Evolutionary conservation across 257 asterid species (phyloP).

Genomic region (Nicotiana sylvestris): DNA sequence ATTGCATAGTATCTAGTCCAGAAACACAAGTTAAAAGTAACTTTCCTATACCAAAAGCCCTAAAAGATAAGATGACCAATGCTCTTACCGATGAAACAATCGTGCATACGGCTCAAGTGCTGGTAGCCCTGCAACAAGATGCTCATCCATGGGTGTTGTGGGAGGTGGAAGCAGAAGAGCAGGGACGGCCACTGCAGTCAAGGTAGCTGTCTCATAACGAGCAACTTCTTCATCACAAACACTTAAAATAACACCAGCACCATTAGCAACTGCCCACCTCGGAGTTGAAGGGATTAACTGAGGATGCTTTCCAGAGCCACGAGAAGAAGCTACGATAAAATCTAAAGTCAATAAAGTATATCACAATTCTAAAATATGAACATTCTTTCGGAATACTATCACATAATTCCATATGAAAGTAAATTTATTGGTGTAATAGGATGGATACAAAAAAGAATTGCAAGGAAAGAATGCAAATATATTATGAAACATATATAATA

Average conservation of each 20-base stretch:
- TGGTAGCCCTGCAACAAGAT: constrained; percentile 96
- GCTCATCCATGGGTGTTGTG: constrained; percentile 97
- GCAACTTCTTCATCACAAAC: constrained; percentile 99
- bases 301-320: constrained; percentile 99
- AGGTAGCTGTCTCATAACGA: constrained; percentile 93
- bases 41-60: background rate
- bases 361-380: constrained; percentile 7
- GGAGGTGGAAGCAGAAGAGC: constrained; percentile 99
- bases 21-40: constrained; percentile 19
- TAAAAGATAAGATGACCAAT: constrained; percentile 5
- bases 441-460: background rate
- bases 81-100: constrained; percentile 71
- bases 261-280: constrained; percentile 99
- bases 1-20: constrained; percentile 81
- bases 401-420: background rate
- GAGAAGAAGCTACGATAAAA: constrained; percentile 66
- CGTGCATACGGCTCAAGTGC: constrained; percentile 99
- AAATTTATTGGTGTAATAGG: background rate
- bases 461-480: background rate
- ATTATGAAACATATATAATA: background rate
- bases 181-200: constrained; percentile 98
- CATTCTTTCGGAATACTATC: background rate
- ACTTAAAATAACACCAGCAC: constrained; percentile 98
- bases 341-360: constrained; percentile 8
- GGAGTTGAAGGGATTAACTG: constrained; percentile 96